phyloP scores from a whole-genome alignment of 139 green algal genomes.

The Chlorella vulgaris region DNA sequence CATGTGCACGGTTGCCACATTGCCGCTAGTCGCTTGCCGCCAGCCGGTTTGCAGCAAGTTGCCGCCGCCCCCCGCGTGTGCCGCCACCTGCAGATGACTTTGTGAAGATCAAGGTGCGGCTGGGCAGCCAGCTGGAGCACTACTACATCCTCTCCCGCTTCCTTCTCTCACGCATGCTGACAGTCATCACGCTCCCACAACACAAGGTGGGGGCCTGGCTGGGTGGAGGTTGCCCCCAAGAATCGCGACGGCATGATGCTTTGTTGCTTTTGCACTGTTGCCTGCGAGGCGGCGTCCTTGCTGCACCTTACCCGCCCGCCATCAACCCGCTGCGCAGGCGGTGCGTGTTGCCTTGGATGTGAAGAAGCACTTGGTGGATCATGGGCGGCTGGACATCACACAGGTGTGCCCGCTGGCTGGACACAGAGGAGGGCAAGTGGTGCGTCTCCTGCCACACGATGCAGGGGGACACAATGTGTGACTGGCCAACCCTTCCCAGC shows the following conservation, averaged over 20 bases:
- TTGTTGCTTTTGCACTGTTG: too few species aligned
- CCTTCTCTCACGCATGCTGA: conserved; percentile 90
- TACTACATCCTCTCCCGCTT: conserved; percentile 96
- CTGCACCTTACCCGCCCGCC: neutral
- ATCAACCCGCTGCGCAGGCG: conserved; percentile 55
- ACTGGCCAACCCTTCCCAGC: too few species aligned
- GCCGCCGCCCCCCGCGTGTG: neutral
- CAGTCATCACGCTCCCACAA: conserved; percentile 83
- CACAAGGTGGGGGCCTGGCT: conserved; percentile 74
- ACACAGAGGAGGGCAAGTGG: neutral
- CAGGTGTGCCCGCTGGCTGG: conserved; percentile 2
- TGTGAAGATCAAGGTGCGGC: conserved; percentile 87
- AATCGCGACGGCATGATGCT: neutral
- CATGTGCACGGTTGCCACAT: neutral
- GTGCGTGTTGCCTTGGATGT: conserved; percentile 91
- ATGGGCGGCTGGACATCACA: conserved; percentile 72
- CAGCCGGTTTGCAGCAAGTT: too few species aligned
- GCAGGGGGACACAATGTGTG: too few species aligned
- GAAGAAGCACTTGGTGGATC: conserved; percentile 95
- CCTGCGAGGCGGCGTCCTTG: neutral
- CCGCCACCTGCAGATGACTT: conserved; percentile 61
- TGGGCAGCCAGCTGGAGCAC: conserved; percentile 74
- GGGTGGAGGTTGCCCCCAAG: neutral
- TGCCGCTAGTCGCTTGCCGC: too few species aligned
- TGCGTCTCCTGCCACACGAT: too few species aligned